Conservation (phyloP, 116 monocot genomes). For the Zostera marina region DNA sequence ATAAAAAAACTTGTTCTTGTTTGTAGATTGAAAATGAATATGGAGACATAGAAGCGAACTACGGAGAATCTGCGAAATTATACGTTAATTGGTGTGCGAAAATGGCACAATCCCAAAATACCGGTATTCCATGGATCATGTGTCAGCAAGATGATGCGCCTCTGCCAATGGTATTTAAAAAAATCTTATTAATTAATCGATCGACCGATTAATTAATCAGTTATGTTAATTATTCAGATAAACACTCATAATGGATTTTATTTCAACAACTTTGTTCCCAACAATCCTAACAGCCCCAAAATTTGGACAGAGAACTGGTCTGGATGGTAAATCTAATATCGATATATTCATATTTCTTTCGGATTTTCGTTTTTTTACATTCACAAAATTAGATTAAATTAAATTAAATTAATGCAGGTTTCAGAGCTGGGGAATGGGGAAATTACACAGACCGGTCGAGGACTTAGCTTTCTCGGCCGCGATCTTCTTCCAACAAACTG, state of each 20-base stretch:
- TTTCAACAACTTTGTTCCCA: slow-evolving; percentile 19
- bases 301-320: slow-evolving; percentile 48
- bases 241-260: slow-evolving; percentile 39
- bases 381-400: background rate
- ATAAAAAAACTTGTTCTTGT: background rate
- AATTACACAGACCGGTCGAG: slow-evolving; percentile 42
- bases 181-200: too few species aligned
- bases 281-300: slow-evolving; percentile 14
- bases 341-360: too few species aligned
- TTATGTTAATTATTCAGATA: slow-evolving; percentile 10
- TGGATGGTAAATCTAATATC: slow-evolving; percentile 16
- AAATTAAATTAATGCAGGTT: slow-evolving; percentile 22
- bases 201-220: background rate
- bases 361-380: background rate
- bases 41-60: slow-evolving; percentile 1
- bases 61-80: slow-evolving; percentile 15
- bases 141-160: slow-evolving; percentile 32
- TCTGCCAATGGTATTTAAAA: slow-evolving; percentile 13
- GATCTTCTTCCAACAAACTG: slow-evolving; percentile 33
- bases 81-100: slow-evolving; percentile 25
- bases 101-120: slow-evolving; percentile 16
- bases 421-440: slow-evolving; percentile 30
- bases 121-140: slow-evolving; percentile 30
- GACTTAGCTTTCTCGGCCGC: slow-evolving; percentile 58
- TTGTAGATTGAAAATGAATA: slow-evolving; percentile 31